Evolutionary conservation across 2,329 filamentous ascomycete species (phyloP), one percentile per base, ranked within the genome.

Genomic region (Phyllosticta ampelicida): DNA sequence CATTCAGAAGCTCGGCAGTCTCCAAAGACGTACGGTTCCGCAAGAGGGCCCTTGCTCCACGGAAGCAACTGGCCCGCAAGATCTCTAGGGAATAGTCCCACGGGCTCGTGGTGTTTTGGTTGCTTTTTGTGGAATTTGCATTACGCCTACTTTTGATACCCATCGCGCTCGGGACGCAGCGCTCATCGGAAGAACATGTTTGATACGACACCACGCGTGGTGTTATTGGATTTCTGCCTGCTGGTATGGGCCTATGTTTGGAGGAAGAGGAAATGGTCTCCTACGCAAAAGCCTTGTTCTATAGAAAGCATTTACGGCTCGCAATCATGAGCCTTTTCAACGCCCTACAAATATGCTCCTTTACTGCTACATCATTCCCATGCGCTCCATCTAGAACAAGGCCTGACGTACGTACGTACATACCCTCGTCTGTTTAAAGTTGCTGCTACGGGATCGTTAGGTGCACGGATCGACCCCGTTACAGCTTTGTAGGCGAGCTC

Each of bases 11-110:
- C 36, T 44, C 36, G 11, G 62, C 65, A 21, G 61, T 73, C 18
- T 63, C 64, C 26, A 70, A 68, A 62, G 62, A 53, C 16, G 64
- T 69, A 52, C 65, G 68, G 30, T 69, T 71, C 64, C 68, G 70
- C 11, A 70, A 65, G 62, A 64, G 65, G 11, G 36, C 36, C 16
- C 36, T 44, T 6, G n/a, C 36, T 44, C 16, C 36, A 6, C 36
- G 36, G 13, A 44, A 44, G 36, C 36, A 44, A 13, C n/a, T 44
- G 11, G 36, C 36, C 36, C 36, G 11, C 13, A 44, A 44, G 16
- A 16, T 44, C 6, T 44, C 36, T 13, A 44, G 36, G n/a, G 36
- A 44, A n/a, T 44, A n/a, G 13, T 8, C 16, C n/a, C 1, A 44
- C 13, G 36, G n/a, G 2, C n/a, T 44, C 36, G n/a, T 16, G 36